Evolutionary conservation across 2,329 filamentous ascomycete species (phyloP).

Genomic region (Xenosphaeropsis pyriputrescens): DNA sequence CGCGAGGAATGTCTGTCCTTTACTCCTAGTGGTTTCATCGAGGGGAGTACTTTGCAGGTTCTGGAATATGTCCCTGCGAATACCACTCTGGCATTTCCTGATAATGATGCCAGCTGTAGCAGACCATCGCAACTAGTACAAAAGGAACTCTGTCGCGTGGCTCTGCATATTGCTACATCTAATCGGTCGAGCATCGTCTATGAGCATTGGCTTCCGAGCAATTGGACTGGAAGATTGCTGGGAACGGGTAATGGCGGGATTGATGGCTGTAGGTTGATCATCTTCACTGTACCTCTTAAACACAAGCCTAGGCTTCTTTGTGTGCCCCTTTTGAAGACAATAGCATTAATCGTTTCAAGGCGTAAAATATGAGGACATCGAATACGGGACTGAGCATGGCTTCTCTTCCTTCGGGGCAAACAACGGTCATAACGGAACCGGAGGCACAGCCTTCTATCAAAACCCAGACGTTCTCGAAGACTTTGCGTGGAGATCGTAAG

Average conservation of each 20-base stretch:
- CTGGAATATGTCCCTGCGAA: no score
- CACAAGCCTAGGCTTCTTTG: no score
- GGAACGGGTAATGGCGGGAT: conserved; percentile 19
- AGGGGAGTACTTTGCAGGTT: no score
- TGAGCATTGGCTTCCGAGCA: conserved; percentile 16
- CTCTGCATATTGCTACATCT: conserved; percentile 1
- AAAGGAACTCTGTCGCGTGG: conserved; percentile 1
- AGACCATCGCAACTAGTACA: no score
- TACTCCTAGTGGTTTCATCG: no score
- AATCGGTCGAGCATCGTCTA: conserved; percentile 1
- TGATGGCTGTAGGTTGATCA: conserved; percentile 8
- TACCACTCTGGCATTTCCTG: no score
- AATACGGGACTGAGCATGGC: conserved; percentile 8
- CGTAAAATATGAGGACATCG: conserved; percentile 8
- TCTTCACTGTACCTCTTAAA: neutral
- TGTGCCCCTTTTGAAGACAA: no score
- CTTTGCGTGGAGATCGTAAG: conserved; percentile 8
- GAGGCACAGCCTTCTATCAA: conserved; percentile 6
- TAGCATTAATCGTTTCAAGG: neutral
- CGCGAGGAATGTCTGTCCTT: no score
- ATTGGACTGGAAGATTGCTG: conserved; percentile 24
- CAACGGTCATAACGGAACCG: conserved; percentile 12
- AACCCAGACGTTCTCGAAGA: conserved; percentile 10
- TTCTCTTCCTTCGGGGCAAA: conserved; percentile 12
- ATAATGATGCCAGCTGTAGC: no score